A percentile compares a stretch with the other conserved stretches of the same genome.
phyloP scores from a whole-genome alignment of 495 filamentous ascomycete genomes.

The Penicillium parvum region DNA sequence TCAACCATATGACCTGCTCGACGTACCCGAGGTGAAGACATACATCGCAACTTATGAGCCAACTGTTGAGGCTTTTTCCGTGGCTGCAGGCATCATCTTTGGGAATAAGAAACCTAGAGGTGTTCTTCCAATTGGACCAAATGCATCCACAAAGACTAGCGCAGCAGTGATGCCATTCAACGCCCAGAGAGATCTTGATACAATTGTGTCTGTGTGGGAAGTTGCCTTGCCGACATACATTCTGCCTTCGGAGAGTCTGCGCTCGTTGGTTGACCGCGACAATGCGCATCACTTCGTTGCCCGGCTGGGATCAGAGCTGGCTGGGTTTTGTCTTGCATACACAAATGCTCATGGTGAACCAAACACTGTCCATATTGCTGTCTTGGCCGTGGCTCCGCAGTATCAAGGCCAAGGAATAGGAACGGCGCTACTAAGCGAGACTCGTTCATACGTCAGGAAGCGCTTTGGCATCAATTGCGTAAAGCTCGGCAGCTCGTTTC shows the following conservation, averaged over 20 bases:
- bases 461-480: conserved; percentile 22
- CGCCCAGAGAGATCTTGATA: conserved; percentile 27
- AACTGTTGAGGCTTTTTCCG: conserved; percentile 41
- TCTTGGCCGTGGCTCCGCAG: conserved; percentile 38
- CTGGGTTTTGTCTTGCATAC: conserved; percentile 44
- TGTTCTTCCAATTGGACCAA: conserved; percentile 31
- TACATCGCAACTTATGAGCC: conserved; percentile 49
- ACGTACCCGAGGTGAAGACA: conserved; percentile 34
- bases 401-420: conserved; percentile 42
- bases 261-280: conserved; percentile 20
- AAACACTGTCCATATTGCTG: conserved; percentile 32
- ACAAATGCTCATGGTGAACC: conserved; percentile 20
- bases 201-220: conserved; percentile 33
- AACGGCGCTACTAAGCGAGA: conserved; percentile 35
- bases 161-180: conserved; percentile 18
- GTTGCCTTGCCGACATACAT: conserved; percentile 39
- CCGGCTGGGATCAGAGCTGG: conserved; percentile 21
- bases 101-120: conserved; percentile 30
- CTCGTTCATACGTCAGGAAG: conserved; percentile 26
- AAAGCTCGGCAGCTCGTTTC: conserved; percentile 42
- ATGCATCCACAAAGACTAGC: conserved; percentile 10
- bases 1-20: conserved; percentile 48
- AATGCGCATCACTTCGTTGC: conserved; percentile 38
- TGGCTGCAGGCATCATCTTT: conserved; percentile 42
- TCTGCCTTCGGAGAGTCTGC: conserved; percentile 26